Evolutionary conservation across 2,329 filamentous ascomycete genomes (phyloP).

Genomic region (Xylariales sp.): DNA sequence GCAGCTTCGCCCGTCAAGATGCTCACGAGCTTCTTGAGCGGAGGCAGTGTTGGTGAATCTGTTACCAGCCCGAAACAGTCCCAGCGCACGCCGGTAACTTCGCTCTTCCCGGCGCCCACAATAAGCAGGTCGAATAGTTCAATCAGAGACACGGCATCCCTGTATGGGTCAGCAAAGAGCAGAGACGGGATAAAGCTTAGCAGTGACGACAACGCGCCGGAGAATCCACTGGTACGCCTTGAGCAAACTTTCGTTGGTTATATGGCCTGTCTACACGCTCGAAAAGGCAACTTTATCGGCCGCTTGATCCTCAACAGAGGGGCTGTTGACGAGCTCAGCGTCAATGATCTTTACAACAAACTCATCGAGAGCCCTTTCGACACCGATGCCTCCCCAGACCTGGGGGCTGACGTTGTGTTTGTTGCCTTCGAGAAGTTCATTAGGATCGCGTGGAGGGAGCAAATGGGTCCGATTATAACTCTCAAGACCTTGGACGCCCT

Average conservation of each 20-base stretch:
- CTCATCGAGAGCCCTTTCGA: constrained; percentile 80
- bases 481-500: constrained; percentile 66
- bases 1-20: constrained; percentile 87
- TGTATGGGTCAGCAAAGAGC: constrained; percentile 51
- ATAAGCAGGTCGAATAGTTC: constrained; percentile 26
- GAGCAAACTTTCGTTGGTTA: constrained; percentile 86
- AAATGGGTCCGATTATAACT: constrained; percentile 81
- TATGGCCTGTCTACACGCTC: constrained; percentile 73
- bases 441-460: constrained; percentile 79
- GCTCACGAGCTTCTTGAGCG: constrained; percentile 74
- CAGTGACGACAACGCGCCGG: constrained; percentile 47
- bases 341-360: constrained; percentile 88
- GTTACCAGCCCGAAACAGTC: constrained; percentile 30
- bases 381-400: constrained; percentile 69
- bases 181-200: constrained; percentile 37
- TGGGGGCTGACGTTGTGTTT: constrained; percentile 79
- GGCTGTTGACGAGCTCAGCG: constrained; percentile 69
- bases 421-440: constrained; percentile 93
- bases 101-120: constrained; percentile 34
- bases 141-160: constrained; percentile 44
- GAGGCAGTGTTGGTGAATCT: constrained; percentile 42
- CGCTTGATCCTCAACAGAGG: constrained; percentile 67
- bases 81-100: constrained; percentile 32
- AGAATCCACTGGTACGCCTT: constrained; percentile 66
- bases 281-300: constrained; percentile 83